phyloP scores from a whole-genome alignment of 805 yeast genomes.

The Brettanomyces sp. region DNA sequence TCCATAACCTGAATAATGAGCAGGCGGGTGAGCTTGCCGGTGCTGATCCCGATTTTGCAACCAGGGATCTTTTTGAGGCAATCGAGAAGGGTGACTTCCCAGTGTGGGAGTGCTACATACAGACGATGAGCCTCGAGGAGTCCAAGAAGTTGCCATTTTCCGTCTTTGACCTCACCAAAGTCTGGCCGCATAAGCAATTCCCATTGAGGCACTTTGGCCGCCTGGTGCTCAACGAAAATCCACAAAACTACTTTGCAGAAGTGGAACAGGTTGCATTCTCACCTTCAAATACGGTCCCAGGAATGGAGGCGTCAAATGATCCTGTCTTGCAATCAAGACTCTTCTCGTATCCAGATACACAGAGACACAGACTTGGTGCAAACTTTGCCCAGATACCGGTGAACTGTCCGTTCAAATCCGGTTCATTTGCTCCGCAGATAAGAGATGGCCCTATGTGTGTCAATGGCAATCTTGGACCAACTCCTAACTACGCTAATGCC shows the following conservation, averaged over 20 bases:
- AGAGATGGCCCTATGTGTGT: constrained; percentile 77
- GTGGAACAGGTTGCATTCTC: constrained; percentile 81
- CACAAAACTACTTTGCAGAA: constrained; percentile 80
- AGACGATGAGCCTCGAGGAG: constrained; percentile 78
- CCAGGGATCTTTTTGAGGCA: constrained; percentile 68
- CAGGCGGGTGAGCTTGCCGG: constrained; percentile 64
- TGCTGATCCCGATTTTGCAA: constrained; percentile 74
- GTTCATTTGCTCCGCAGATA: constrained; percentile 56
- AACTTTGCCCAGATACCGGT: constrained; percentile 84
- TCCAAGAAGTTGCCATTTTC: constrained; percentile 70
- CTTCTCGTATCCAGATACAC: constrained; percentile 79
- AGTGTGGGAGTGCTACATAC: constrained; percentile 78
- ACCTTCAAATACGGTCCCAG: constrained; percentile 79
- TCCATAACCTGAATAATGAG: constrained; percentile 43
- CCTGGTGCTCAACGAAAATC: constrained; percentile 71
- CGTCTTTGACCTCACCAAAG: constrained; percentile 84
- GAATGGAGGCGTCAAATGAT: constrained; percentile 74
- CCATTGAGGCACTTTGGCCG: constrained; percentile 84
- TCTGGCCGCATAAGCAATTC: constrained; percentile 83
- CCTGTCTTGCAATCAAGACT: constrained; percentile 78
- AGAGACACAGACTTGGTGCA: constrained; percentile 70
- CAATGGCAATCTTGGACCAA: constrained; percentile 63
- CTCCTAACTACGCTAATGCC: constrained; percentile 66
- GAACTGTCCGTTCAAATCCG: constrained; percentile 63
- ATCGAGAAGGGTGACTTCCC: constrained; percentile 75